Evolutionary conservation across 2,329 filamentous ascomycete genomes (phyloP), one percentile per base, ranked within the genome.

Genomic region (Torrubiellomyces zombiae): DNA sequence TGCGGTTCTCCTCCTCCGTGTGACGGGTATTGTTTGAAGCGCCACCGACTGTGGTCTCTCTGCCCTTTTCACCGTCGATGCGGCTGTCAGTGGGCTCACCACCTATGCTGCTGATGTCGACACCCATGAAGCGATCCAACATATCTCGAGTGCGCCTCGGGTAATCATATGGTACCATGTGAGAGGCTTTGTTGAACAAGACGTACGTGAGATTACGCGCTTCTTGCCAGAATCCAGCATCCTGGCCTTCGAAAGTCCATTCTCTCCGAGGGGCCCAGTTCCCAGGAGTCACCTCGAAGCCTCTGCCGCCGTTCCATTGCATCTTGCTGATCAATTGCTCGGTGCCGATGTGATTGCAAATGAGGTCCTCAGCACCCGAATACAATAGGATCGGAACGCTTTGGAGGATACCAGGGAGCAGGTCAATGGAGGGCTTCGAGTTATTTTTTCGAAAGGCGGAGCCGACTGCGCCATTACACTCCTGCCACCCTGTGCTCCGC

Each of bases 121-220:
- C 81, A 24, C 72, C 70, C 66, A 95, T 82, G 55, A 98, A 93
- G 20, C 89, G 78, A 51, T 98, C 86, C 10, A 98, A 71, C 89
- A 98, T 98, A 48, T 95, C 89, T 32, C 86, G 71, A 12, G 75
- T 78, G 32, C 83, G 75, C 23, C 82, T 73, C 1, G 86, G 75
- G 39, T 78, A 79, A 50, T 98, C 86, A 43, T 89, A 95, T 1
- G 89, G 91, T 1, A 98, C 89, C 89, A 98, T 98, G 51, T 98
- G 89, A 24, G 80, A 92, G 10, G 82, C 74, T 49, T 98, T 92
- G 59, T 92, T 81, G 54, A 95, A 93, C 20, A 91, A 63, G 16
- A 98, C 75, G 45, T 98, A 98, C 1, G 89, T 94, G 32, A 98
- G 56, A 52, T 98, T 98, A 36, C 91, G 74, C 2, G 89, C 86